Percentiles rank a stretch among this genome's conserved stretches.
phyloP scores from a whole-genome alignment of 2,329 filamentous ascomycete genomes.

The Penicillium hesseltinei region DNA sequence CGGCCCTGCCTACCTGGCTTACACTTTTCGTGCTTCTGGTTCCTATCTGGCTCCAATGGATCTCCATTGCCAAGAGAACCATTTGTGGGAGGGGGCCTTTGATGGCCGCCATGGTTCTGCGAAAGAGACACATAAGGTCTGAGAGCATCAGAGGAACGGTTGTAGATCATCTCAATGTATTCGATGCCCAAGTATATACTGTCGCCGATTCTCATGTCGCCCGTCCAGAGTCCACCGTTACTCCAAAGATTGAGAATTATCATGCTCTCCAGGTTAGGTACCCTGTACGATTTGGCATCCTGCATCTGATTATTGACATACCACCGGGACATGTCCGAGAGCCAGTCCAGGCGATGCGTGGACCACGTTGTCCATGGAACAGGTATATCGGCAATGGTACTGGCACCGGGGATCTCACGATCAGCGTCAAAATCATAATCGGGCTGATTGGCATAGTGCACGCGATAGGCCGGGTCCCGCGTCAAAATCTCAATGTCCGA shows the following conservation, averaged over 20 bases:
- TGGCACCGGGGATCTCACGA: constrained; percentile 34
- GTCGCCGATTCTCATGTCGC: constrained; percentile 39
- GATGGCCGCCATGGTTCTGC: constrained; percentile 17
- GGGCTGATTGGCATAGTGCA: constrained; percentile 46
- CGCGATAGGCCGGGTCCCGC: constrained; percentile 42
- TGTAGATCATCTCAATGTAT: constrained; percentile 45
- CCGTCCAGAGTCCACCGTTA: constrained; percentile 43
- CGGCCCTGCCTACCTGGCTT: constrained; percentile 6
- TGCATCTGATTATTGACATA: constrained; percentile 35
- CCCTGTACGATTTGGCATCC: constrained; percentile 35
- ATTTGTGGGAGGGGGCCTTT: not conserved
- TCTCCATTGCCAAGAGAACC: not conserved
- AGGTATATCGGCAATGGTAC: constrained; percentile 29
- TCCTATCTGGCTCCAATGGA: not conserved
- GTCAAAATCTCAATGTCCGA: constrained; percentile 56
- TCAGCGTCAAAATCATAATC: constrained; percentile 40
- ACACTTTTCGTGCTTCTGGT: not conserved
- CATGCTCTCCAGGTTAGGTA: constrained; percentile 38
- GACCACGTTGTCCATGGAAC: constrained; percentile 42
- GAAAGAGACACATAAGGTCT: constrained; percentile 4
- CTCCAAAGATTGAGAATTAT: constrained; percentile 46
- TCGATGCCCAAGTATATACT: constrained; percentile 42
- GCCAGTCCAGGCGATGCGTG: constrained; percentile 45
- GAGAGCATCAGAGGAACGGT: constrained; percentile 27
- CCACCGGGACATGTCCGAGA: constrained; percentile 36